Base-by-base conservation (phyloP, 768 basidiomycete genomes). In the Omphalotus guepiniiformis region DNA sequence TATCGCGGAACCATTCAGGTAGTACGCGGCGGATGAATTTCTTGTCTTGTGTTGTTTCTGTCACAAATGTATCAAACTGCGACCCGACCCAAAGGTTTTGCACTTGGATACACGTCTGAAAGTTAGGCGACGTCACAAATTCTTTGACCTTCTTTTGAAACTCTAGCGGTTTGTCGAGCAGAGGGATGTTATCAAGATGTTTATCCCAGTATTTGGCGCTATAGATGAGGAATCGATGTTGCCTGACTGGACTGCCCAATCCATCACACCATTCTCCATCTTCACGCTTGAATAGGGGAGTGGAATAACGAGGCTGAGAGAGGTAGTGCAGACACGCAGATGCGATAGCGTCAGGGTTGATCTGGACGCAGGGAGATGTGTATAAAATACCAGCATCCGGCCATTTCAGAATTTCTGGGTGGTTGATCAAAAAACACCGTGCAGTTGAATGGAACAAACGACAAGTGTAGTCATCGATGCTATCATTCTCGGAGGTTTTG, bases 151-250 rank as follows among this genome's bases (percentile, higher is more conserved):
- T 53, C 5, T 47, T 47, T 6, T 39, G 26, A 13, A 61, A 19
- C 34, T 29, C 40, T 0, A 53, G 16, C 8, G 25, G 19, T 12
- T 27, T 19, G 11, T 50, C 22, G 11, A 16, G 25, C 16, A 39
- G 38, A 13, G 16, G 18, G 16, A 59, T 43, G n/a, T 57, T 39
- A 25, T 61, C 58, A 21, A 67, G 51, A 35, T 62, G 60, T 28
- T 60, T 62, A 41, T 58, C 63, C 65, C 65, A 67, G 48, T 67
- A 63, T 35, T 67, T 67, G 2, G 63, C 58, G 6, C 53, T 44
- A 38, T 67, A 67, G 6, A 50, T 28, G 25, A 56, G 53, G 49
- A 67, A 64, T 9, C 45, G 57, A 30, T 62, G 63, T 7, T 57
- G 42, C 18, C 58, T 45, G 11, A 64, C 53, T 1, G 58, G 42